Evolutionary conservation across 225 moss, liverwort and hornwort species (phyloP).

Genomic region (Physcomitrellopsis africana): DNA sequence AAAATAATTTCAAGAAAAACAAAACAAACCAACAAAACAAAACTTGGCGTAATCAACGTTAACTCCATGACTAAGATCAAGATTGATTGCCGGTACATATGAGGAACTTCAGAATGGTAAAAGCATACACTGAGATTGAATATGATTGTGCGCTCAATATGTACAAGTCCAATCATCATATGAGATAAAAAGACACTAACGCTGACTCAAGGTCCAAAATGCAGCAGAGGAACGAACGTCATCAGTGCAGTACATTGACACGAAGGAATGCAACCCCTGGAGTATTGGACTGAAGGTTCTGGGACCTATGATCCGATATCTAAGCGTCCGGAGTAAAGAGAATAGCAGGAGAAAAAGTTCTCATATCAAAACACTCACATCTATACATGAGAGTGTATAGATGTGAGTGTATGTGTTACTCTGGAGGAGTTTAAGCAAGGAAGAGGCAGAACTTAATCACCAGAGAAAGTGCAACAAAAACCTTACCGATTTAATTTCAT

Average conservation of each 20-base stretch:
- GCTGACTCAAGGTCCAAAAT: neutral
- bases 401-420: no score
- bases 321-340: neutral
- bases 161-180: neutral
- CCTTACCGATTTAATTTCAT: conserved; percentile 71
- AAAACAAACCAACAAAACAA: no score
- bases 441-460: neutral
- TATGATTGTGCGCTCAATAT: neutral
- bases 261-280: neutral
- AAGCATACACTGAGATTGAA: neutral
- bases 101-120: conserved; percentile 6
- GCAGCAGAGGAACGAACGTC: neutral
- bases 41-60: neutral
- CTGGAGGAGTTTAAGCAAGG: no score
- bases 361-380: neutral
- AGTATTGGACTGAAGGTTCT: neutral
- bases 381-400: no score
- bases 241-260: neutral
- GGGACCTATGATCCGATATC: neutral
- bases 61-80: neutral
- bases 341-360: no score
- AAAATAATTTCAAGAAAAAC: no score
- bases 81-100: neutral
- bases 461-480: neutral
- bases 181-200: neutral